These are phyloP conservation scores for Phylloporus arenicola DNA, from an alignment of 768 basidiomycete genomes.

Conservation along the genomic window DNA sequence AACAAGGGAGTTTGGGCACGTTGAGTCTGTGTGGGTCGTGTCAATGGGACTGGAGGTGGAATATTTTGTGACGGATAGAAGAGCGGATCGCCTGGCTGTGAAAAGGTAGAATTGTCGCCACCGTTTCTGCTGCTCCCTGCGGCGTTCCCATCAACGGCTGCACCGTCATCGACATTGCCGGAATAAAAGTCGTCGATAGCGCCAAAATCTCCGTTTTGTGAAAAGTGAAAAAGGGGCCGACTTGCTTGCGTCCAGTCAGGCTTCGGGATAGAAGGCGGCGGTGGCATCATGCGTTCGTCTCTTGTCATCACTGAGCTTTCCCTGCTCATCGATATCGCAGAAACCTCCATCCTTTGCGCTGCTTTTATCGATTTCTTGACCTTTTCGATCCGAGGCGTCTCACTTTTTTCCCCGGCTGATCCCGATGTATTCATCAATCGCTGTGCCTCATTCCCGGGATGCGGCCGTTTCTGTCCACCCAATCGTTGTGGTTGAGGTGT, in stretches of 20 bases:
- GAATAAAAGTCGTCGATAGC: constrained; percentile 7
- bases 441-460: constrained; percentile 20
- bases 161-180: neutral
- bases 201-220: constrained; percentile 17
- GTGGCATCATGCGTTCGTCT: constrained; percentile 37
- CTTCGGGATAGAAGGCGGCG: constrained; percentile 27
- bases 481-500: constrained; percentile 14
- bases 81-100: constrained; percentile 13
- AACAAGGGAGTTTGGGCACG: constrained; percentile 28
- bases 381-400: constrained; percentile 44
- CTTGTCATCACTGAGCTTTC: constrained; percentile 12
- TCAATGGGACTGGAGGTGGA: constrained; percentile 4
- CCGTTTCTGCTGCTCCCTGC: constrained; percentile 2
- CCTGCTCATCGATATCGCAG: constrained; percentile 7
- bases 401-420: constrained; percentile 17
- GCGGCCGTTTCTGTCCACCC: constrained; percentile 18
- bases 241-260: constrained; percentile 10
- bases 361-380: constrained; percentile 36
- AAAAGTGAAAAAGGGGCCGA: constrained; percentile 11
- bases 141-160: neutral
- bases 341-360: constrained; percentile 27
- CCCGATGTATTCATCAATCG: constrained; percentile 26
- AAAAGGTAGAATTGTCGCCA: neutral
- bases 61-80: constrained; percentile 24
- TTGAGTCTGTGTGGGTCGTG: constrained; percentile 4